Evolutionary conservation across 1,139 yeast species (phyloP), one percentile per base, ranked within the genome.

Genomic region (Waltiozyma sp.): DNA sequence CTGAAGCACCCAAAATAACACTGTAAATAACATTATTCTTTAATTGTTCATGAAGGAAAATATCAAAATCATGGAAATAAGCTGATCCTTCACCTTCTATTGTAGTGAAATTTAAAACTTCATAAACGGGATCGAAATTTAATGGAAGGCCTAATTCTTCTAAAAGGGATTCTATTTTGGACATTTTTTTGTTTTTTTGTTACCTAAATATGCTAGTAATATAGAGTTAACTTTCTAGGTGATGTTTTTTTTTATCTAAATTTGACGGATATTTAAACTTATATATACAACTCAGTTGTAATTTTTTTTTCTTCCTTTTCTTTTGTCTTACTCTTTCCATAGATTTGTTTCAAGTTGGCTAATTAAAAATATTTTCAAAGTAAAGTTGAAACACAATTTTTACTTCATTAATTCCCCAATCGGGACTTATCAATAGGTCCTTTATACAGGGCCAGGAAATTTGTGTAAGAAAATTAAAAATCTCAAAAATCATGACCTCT

Each of bases 21-120:
- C 76, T 75, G 52, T 64, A 67, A 33, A 72, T 60, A 24, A 68
- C 61, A 0, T 67, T 69, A 37, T 51, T 49, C 35, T 49, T 48
- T 19, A 51, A 15, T 13, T 45, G 42, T 4, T 38, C 40, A 36
- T 48, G 49, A 38, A 56, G 37, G 35, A 53, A 59, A 16, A 41
- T 34, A 41, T 64, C 64, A 1, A 65, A 38, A 19, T 63, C 64
- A 1, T 41, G 49, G 39, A 65, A 61, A 0, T 61, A 45, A 11
- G 58, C 42, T 9, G 49, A 38, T 1, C 50, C 38, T 4, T 41
- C 47, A 5, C 69, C 70, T 14, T 46, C 47, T 3, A 52, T 46
- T 2, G 63, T 51, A 1, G 65, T 63, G 44, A 55, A 64, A 47
- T 61, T 63, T 11, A 65, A 42, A 1, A 53, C 18, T 36, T 62